Evolutionary conservation across 1,139 yeast genomes (phyloP), one percentile per base, ranked within the genome.

Genomic region (Yamadazyma taylorii): DNA sequence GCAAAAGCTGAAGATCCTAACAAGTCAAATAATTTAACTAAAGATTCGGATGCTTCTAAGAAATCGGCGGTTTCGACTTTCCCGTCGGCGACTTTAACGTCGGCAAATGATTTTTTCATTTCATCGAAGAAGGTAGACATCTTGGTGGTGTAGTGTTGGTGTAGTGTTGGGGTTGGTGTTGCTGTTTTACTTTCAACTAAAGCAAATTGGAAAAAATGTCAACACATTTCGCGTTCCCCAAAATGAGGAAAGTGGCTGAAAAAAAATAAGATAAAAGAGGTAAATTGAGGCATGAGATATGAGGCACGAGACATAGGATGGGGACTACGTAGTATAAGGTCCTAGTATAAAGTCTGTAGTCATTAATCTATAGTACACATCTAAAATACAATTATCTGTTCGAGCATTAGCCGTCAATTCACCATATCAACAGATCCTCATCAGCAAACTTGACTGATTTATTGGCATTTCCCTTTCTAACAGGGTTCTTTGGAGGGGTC

Each of bases 1-100:
- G 81, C 64, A 55, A 88, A 88, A 12, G 96, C 96, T 17, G 92
- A 67, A 16, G 95, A 84, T 19, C 95, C 96, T 46, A 88, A 73
- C 40, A 89, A 69, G 57, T 88, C 95, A 58, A 88, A 88, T 47
- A 89, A 70, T 58, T 83, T 81, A 51, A 88, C 90, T 43, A 88
- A 71, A 9, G 94, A 81, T 63, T 84, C 94, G 17, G 95, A 73
- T 10, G 97, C 96, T 56, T 81, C 87, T 46, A 88, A 73, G 55
- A 88, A 88, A 51, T 78, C 81, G 26, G 81, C 69, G 22, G 96
- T 86, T 52, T 81, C 72, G 58, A 88, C 73, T 60, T 85, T 81
- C 42, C 77, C 83, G 34, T 62, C 61, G 28, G 38, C 38, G 49
- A 86, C 69, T 28, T 85, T 75, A 42, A 88, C 95, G 55, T 85